Base-by-base conservation (phyloP, 169 alveolate genomes). In the Cryptosporidium sp. region DNA sequence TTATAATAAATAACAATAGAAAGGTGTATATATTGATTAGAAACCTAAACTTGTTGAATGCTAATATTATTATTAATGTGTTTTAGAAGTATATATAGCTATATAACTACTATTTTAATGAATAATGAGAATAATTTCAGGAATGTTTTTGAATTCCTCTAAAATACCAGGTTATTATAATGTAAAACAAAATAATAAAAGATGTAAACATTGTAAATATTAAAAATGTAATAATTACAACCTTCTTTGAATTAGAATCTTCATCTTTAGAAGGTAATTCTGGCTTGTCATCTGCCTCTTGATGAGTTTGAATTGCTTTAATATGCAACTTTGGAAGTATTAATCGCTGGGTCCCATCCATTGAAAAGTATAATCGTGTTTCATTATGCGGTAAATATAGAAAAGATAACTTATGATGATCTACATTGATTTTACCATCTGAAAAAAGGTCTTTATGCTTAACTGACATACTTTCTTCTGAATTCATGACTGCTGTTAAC, bases 251-350 rank as follows among this genome's bases (percentile, higher is more conserved):
- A 23, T 67, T 65, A 5, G 75, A n/a, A 31, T 48, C 45, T 65
- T 21, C 73, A 16, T 80, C 75, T 62, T 60, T 62, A 37, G 86
- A 73, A 18, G 69, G 56, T 23, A 26, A 21, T 18, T 73, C 86
- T 35, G 86, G 86, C 8, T 58, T 61, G 33, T 80, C 69, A 12
- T 26, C 44, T 18, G 89, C 89, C 29, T 80, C 89, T 16, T 80
- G 69, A 12, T 80, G 89, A 29, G 89, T 80, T 39, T 80, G 89
- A 44, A 80, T 80, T 26, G 89, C 89, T 29, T 80, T 65, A 18
- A 80, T 26, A 31, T 62, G 89, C 14, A 80, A 8, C 80, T 80
- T 80, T 61, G 89, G 89, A 33, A 80, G 70, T 12, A 80, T 29
- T 3, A 62, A 14, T 8, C 70, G 48, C 52, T 44, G 42, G 16